Evolutionary conservation across 1,139 yeast species (phyloP), one percentile per base, ranked within the genome.

Genomic region (Tardiomyces digboiensis): DNA sequence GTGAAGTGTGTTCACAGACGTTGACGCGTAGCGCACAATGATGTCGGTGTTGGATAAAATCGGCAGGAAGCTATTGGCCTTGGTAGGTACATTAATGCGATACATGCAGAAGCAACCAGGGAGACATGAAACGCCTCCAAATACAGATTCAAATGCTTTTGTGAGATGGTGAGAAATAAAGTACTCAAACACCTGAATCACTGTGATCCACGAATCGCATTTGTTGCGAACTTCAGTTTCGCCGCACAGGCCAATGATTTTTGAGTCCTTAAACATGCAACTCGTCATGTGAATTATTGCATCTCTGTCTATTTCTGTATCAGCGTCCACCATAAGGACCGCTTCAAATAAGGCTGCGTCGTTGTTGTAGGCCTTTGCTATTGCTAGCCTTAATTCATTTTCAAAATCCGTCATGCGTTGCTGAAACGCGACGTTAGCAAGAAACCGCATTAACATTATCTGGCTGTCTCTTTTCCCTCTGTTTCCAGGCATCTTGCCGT

Each of bases 71-170:
- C 37, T n/a, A n/a, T 33, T n/a, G 4, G 8, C 18, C 18, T 14
- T 19, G 6, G 19, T 8, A 13, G 96, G 96, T 29, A 87, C 95
- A 42, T 64, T 61, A 45, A 63, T 53, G 7, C 67, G 55, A 42
- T 62, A 63, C 61, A 63, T 59, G 40, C 62, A 59, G 54, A 63
- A 63, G 50, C 67, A 63, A 19, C 67, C 67, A 2, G 67, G 67
- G 38, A 63, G 44, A 48, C 67, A 63, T 2, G 67, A 63, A 13
- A 63, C 67, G 38, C 65, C 60, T 23, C 67, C 67, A 51, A 63
- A 63, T 8, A 63, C 59, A 21, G 64, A 58, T 43, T 63, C 67
- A 46, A 63, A 63, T 3, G 67, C 61, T 46, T 63, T 63, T 21
- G 64, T 59, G 44, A 62, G 52, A 46, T 62, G 64, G 42, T 63